A percentile compares a stretch with the other conserved stretches of the same genome.
Evolutionary conservation across 495 filamentous ascomycete genomes (phyloP).

Genomic region (Apodospora peruviana): DNA sequence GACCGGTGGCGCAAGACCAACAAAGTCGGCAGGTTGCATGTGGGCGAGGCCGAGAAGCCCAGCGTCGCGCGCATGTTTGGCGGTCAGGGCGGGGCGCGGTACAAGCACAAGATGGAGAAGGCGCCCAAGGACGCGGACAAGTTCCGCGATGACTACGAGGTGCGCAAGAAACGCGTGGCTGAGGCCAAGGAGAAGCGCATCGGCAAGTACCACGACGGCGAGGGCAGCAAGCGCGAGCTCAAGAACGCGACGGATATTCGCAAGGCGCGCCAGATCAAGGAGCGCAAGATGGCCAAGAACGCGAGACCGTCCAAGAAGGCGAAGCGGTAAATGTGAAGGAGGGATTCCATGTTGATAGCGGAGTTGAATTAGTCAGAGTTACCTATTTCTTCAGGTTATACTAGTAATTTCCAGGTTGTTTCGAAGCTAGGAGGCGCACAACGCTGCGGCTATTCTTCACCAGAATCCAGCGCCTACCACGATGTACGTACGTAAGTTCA

Average conservation of each 20-base stretch:
- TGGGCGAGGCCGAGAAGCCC: conserved; percentile 71
- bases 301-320: conserved; percentile 71
- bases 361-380: no score
- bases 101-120: conserved; percentile 74
- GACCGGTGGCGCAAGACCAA: conserved; percentile 85
- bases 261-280: conserved; percentile 68
- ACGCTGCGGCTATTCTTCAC: no score
- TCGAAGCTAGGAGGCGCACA: no score
- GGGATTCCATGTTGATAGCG: no score
- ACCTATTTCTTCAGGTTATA: no score
- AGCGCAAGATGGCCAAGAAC: conserved; percentile 80
- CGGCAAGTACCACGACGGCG: conserved; percentile 61
- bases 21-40: conserved; percentile 64
- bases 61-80: conserved; percentile 66
- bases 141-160: conserved; percentile 80
- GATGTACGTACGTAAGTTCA: no score
- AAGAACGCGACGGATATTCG: conserved; percentile 78
- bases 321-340: conserved; percentile 25
- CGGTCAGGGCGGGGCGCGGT: conserved; percentile 51
- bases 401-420: no score
- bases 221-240: conserved; percentile 66
- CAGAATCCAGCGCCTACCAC: no score
- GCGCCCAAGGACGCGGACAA: conserved; percentile 92
- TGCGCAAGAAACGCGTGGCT: conserved; percentile 81
- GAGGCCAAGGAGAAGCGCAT: conserved; percentile 82